Percentiles rank a stretch among this genome's conserved stretches.
phyloP scores from a whole-genome alignment of 2,329 filamentous ascomycete genomes.

The Colletotrichum orbiculare region DNA sequence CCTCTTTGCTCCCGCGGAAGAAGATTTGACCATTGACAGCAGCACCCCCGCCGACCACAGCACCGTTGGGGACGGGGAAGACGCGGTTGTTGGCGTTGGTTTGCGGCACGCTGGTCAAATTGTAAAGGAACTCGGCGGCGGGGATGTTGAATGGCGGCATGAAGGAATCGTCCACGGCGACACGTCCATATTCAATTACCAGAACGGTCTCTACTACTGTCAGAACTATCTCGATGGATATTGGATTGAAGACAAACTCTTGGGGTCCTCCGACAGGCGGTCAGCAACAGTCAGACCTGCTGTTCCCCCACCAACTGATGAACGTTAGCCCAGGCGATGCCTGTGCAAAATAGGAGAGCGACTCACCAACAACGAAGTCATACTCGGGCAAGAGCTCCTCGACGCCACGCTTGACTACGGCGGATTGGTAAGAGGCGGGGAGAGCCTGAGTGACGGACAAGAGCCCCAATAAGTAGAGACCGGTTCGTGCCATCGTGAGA shows the following conservation, averaged over 20 bases:
- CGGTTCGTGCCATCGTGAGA: neutral
- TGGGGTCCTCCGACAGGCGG: conserved; percentile 48
- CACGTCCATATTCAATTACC: conserved; percentile 45
- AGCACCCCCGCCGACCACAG: conserved; percentile 44
- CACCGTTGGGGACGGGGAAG: conserved; percentile 40
- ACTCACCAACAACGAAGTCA: neutral
- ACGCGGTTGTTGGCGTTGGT: conserved; percentile 39
- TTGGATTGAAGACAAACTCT: conserved; percentile 28
- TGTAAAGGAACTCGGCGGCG: conserved; percentile 30
- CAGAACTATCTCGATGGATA: neutral
- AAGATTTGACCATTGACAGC: conserved; percentile 47
- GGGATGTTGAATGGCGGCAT: conserved; percentile 40
- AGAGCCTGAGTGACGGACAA: neutral
- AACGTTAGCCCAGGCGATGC: neutral
- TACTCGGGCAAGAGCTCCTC: neutral
- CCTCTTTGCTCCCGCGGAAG: conserved; percentile 41
- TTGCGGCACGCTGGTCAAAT: conserved; percentile 42
- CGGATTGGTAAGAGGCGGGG: conserved; percentile 5
- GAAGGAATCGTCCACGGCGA: conserved; percentile 40
- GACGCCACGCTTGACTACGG: neutral
- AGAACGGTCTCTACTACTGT: conserved; percentile 38
- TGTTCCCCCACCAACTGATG: conserved; percentile 46
- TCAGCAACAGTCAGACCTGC: conserved; percentile 50
- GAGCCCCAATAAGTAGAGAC: neutral
- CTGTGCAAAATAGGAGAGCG: neutral